Conservation (phyloP, 1,284 basidiomycete genomes). For the Cystobasidium slooffiae region DNA sequence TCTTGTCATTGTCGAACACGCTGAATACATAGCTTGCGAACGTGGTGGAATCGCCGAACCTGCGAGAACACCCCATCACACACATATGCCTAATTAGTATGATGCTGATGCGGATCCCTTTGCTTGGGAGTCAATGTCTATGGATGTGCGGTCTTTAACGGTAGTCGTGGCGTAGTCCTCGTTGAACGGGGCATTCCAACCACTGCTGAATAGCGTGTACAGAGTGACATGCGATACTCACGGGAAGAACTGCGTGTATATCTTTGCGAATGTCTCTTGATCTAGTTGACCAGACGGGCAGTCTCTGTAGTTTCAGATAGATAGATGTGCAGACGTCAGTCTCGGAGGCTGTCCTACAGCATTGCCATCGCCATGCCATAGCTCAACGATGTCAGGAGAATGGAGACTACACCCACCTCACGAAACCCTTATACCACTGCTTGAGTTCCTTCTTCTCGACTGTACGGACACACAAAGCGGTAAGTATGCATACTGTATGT, state of each 20-base stretch:
- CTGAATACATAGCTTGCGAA: conserved; percentile 99
- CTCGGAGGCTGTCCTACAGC: not conserved
- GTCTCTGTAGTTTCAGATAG: conserved; percentile 99
- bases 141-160: too few species aligned
- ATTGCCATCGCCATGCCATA: not conserved
- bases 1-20: conserved; percentile 79
- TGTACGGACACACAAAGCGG: conserved; percentile 56
- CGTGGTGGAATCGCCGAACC: conserved; percentile 95
- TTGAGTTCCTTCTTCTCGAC: conserved; percentile 99
- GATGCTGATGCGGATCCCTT: not conserved
- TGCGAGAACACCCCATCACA: not conserved
- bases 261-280: conserved; percentile 93
- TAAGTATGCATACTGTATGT: not conserved
- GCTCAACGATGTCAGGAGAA: too few species aligned
- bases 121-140: not conserved
- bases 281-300: conserved; percentile 96
- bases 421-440: conserved; percentile 70
- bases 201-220: not conserved
- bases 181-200: not conserved
- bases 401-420: conserved; percentile 27
- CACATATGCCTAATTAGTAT: not conserved
- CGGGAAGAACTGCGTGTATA: conserved; percentile 80
- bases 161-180: not conserved
- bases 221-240: conserved; percentile 1
- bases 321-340: conserved; percentile 66